Evolutionary conservation across 2,329 filamentous ascomycete species (phyloP), one percentile per base, ranked within the genome.

Genomic region (Aspergillus arachidicola): DNA sequence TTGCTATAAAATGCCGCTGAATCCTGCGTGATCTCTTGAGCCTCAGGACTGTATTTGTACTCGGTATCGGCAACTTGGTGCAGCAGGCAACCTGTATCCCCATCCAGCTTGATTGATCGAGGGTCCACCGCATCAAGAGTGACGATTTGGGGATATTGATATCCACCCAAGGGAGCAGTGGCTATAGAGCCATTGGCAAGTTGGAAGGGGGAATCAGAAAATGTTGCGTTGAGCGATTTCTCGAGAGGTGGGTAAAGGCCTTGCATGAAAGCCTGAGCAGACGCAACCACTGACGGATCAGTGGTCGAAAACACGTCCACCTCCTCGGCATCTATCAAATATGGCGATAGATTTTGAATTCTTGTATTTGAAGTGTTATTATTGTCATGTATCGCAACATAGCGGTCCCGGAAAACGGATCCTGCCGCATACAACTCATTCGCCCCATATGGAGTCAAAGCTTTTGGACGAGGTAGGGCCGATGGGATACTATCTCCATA

Each of bases 261-360:
- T 71, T 88, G 86, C 79, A 89, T 81, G 68, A 88, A 88, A 3
- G 87, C 86, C 67, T 86, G 83, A 14, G 86, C 85, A 3, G 85
- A 86, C 1, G 82, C 82, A 38, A 82, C 71, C 2, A 81, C 78
- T 60, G 80, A 81, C 62, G 84, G 80, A 36, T 80, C 76, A 30
- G 85, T 79, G 30, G 80, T 72, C 0, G 86, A 79, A 54, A 82
- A 73, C 12, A 86, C 74, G 58, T 76, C 77, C 10, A 87, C 67
- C 64, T 87, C 79, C 21, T 81, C 73, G 10, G 80, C 74, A 62
- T 83, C 72, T 19, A 85, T 64, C 32, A 75, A 72, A 59, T 82
- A 76, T 6, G 77, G 73, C 14, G 81, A 82, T 55, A 88, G 72
- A 26, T 79, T 80, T 11, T 75, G 63, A 32, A 86, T 78, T 11